These are phyloP conservation scores for Saccharomyces hybrid DNA, from an alignment of 1,139 yeast species.

Conservation along the genomic window DNA sequence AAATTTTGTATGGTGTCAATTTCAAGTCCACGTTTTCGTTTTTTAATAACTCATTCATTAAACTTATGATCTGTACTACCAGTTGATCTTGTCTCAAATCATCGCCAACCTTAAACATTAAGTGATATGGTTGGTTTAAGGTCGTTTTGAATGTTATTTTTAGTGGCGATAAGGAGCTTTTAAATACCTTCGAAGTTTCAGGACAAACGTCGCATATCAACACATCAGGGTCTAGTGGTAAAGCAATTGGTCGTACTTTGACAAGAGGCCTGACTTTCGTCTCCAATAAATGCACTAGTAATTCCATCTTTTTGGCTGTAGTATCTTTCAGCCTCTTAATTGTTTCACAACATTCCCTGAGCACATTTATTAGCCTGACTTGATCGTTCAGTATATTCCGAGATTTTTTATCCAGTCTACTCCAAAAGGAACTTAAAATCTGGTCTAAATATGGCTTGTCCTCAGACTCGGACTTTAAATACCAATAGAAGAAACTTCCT, in stretches of 20 bases:
- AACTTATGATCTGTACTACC: slow-evolving; percentile 80
- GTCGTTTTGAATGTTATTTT: slow-evolving; percentile 74
- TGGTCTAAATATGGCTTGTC: slow-evolving; percentile 45
- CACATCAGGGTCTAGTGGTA: slow-evolving; percentile 35
- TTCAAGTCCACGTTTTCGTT: slow-evolving; percentile 86
- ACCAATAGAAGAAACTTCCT: slow-evolving; percentile 88
- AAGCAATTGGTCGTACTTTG: slow-evolving; percentile 20
- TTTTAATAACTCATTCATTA: slow-evolving; percentile 83
- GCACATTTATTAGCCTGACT: slow-evolving; percentile 36
- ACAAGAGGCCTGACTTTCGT: slow-evolving; percentile 29
- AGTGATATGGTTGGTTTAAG: slow-evolving; percentile 44
- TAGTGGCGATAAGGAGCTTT: slow-evolving; percentile 81
- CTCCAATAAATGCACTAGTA: slow-evolving; percentile 32
- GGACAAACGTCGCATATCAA: slow-evolving; percentile 70
- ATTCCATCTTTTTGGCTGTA: slow-evolving; percentile 49
- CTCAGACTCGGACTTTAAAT: slow-evolving; percentile 75
- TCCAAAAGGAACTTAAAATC: slow-evolving; percentile 32
- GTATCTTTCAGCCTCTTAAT: slow-evolving; percentile 46
- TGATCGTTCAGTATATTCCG: slow-evolving; percentile 35
- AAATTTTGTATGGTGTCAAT: slow-evolving; percentile 79
- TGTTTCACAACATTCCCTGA: slow-evolving; percentile 38
- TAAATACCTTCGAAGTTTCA: slow-evolving; percentile 77
- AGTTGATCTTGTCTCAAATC: slow-evolving; percentile 94
- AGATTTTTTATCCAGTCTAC: slow-evolving; percentile 22
- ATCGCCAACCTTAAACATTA: slow-evolving; percentile 94